These are phyloP conservation scores for Paratrypanosoma confusum DNA, from an alignment of 208 protist species.

Conservation along the genomic window DNA sequence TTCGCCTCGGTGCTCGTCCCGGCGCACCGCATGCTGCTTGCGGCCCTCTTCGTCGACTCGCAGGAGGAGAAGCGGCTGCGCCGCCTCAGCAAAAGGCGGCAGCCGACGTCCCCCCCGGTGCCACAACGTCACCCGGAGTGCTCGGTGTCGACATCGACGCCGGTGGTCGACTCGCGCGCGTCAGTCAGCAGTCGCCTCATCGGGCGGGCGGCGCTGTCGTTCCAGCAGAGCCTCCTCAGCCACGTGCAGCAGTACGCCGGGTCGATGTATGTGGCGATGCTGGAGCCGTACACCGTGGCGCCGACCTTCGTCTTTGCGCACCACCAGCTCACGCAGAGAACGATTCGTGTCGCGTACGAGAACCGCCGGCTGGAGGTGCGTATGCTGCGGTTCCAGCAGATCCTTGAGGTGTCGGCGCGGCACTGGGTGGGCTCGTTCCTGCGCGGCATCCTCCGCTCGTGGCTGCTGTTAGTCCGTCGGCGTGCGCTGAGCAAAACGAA, in stretches of 20 bases:
- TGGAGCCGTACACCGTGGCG: slow-evolving; percentile 51
- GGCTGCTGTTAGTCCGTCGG: slow-evolving; percentile 30
- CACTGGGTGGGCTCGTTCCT: slow-evolving; percentile 51
- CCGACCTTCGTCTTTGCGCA: slow-evolving; percentile 65
- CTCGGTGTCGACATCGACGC: not conserved
- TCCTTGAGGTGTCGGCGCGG: slow-evolving; percentile 36
- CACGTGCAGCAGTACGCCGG: not conserved
- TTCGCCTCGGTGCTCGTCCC: slow-evolving; percentile 41
- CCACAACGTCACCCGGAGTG: not conserved
- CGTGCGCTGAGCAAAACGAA: slow-evolving; percentile 40
- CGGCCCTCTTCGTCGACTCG: slow-evolving; percentile 41
- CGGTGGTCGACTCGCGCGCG: not conserved
- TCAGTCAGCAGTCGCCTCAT: not conserved
- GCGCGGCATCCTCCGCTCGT: slow-evolving; percentile 43
- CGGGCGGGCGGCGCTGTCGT: not conserved
- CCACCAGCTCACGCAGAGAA: slow-evolving; percentile 28
- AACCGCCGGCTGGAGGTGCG: slow-evolving; percentile 36
- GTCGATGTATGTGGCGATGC: slow-evolving; percentile 3
- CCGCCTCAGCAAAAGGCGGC: slow-evolving; percentile 3
- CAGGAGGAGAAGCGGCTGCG: slow-evolving; percentile 10
- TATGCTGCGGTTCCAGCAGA: slow-evolving; percentile 31
- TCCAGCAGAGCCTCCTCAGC: not conserved
- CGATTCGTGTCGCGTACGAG: slow-evolving; percentile 28
- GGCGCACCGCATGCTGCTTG: slow-evolving; percentile 50
- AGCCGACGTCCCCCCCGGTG: not conserved